Evolutionary conservation across 1,139 yeast species (phyloP).

Genomic region (Pneumocystis murina): DNA sequence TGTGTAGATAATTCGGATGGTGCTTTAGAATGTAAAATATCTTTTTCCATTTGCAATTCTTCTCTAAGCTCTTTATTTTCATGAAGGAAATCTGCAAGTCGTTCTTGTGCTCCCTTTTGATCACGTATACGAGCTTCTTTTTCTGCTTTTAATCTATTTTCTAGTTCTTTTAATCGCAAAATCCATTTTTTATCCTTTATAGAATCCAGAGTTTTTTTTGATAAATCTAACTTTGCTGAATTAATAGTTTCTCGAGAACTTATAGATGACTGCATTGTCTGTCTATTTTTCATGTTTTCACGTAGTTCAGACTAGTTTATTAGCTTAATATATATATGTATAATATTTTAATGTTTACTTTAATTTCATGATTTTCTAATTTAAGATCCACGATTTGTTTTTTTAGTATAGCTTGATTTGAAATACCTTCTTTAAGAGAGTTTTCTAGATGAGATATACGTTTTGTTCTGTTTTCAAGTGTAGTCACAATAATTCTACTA

Average conservation of each 20-base stretch:
- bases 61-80: slow-evolving; percentile 11
- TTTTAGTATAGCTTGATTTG: neutral
- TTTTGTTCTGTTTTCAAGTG: neutral
- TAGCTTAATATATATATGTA: neutral
- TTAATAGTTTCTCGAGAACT: neutral
- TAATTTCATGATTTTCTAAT: neutral
- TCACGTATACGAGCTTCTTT: slow-evolving; percentile 17
- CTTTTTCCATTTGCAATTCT: neutral
- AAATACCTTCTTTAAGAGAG: neutral
- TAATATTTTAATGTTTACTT: neutral
- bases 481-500: neutral
- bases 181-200: slow-evolving; percentile 10
- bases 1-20: neutral
- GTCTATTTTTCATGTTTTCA: neutral
- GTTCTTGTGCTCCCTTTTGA: slow-evolving; percentile 15
- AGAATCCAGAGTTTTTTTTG: neutral
- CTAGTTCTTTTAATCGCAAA: slow-evolving; percentile 15
- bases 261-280: neutral
- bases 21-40: neutral
- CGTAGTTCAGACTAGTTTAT: neutral
- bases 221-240: neutral
- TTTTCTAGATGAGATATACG: neutral
- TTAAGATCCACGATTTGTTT: neutral
- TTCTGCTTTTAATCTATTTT: slow-evolving; percentile 16
- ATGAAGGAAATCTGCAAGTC: slow-evolving; percentile 12